Percentiles rank a stretch among this genome's conserved stretches.
Conservation (phyloP, 805 yeast genomes). For the Saccharomycopsis fibuligera region DNA sequence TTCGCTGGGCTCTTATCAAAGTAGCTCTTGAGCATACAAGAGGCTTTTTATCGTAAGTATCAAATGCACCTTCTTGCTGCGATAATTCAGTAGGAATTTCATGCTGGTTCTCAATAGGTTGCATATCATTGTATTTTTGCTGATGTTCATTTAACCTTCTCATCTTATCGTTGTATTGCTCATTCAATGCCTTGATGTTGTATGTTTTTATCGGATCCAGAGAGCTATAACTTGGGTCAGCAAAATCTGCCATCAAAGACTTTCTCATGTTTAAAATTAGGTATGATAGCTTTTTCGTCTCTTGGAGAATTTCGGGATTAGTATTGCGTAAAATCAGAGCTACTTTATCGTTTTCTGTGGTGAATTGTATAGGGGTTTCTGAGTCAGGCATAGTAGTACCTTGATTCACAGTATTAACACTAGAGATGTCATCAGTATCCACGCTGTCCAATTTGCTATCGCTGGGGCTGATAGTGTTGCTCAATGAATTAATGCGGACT, state of each 20-base stretch:
- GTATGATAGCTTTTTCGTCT: conserved; percentile 13
- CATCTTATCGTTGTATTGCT: neutral
- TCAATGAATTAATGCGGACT: too few species aligned
- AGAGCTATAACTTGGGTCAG: conserved; percentile 17
- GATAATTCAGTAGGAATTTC: neutral
- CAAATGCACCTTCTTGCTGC: too few species aligned
- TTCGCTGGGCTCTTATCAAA: conserved; percentile 14
- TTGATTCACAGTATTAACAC: neutral
- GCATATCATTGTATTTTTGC: neutral
- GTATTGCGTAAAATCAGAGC: neutral
- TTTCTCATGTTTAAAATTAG: conserved; percentile 11
- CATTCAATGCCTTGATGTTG: conserved; percentile 13
- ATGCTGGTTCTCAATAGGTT: neutral
- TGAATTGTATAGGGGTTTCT: neutral
- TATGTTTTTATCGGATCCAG: conserved; percentile 17
- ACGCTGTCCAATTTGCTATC: too few species aligned
- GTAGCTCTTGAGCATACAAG: conserved; percentile 14
- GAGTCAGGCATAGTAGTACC: neutral
- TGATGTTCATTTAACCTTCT: neutral
- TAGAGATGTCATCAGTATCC: neutral
- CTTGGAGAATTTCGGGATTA: conserved; percentile 10
- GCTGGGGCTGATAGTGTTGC: too few species aligned
- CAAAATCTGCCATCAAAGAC: conserved; percentile 16
- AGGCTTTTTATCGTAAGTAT: neutral
- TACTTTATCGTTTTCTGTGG: neutral